Evolutionary conservation across 176 grass and related monocot species (phyloP), one percentile per base, ranked within the genome.

Genomic region (Bothriochloa decipiens): DNA sequence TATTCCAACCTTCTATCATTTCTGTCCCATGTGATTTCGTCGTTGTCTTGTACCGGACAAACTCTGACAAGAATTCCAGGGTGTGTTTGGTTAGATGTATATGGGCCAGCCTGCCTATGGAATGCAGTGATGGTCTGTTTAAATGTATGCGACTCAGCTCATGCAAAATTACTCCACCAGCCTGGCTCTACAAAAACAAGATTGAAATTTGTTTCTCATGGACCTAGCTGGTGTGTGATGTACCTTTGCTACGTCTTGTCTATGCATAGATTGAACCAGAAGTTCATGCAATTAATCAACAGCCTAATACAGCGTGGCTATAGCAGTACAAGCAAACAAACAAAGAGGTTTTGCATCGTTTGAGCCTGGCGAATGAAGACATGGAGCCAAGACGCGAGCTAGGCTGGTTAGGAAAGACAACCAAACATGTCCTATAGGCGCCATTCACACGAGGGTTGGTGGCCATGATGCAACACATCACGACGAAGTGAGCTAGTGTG

Each of bases 21-120:
- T 58, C 8, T n/a, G n/a, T 58, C 55, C 20, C 20, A 0, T 58
- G 8, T 8, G 18, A 2, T 55, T 58, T 58, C 1, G 3, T n/a
- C n/a, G 20, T 8, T 10, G 10, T 22, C 1, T 0, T n/a, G 8
- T 3, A 4, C 3, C 0, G 0, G 8, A 10, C 8, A n/a, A 9
- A 20, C 55, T 58, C 7, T 1, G 0, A 2, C 8, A 1, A 7
- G 10, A 22, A 17, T 8, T 18, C 2, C 8, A 22, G 20, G 20
- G 55, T 58, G 20, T 58, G 8, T 58, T 58, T 58, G 20, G 20
- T n/a, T 58, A 1, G 53, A 0, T 7, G 2, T 57, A 8, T 57
- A 57, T 57, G 7, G 0, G 52, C 8, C 17, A 53, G 6, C 17
- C 4, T 6, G 17, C 50, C 5, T 2, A 16, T 55, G 7, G 17